These are phyloP conservation scores for Suillus placidus DNA, from an alignment of 768 basidiomycete species.

Conservation along the genomic window DNA sequence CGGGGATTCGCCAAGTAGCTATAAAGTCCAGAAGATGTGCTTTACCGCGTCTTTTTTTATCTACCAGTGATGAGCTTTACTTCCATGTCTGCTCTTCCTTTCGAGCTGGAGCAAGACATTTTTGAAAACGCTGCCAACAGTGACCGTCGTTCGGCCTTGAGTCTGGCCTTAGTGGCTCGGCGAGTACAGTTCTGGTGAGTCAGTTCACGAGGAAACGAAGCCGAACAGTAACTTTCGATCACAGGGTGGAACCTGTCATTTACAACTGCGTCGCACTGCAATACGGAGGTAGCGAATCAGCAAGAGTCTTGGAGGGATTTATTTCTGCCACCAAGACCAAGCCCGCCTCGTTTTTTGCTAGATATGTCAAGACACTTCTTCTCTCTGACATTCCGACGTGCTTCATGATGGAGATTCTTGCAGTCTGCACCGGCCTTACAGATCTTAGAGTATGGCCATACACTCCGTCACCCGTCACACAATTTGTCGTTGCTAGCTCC, in stretches of 20 bases:
- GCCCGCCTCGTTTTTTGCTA: not conserved
- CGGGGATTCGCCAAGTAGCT: not conserved
- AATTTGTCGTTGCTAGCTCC: not conserved
- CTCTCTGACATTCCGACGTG: not conserved
- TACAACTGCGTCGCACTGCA: not conserved
- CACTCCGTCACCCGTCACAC: not conserved
- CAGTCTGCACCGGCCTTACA: not conserved
- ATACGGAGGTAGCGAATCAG: not conserved
- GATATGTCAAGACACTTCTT: slow-evolving; percentile 2
- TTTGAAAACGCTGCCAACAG: not conserved
- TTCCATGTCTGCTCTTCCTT: not conserved
- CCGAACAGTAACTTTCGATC: not conserved
- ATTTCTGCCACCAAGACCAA: not conserved
- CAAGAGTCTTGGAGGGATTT: not conserved
- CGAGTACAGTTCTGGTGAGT: slow-evolving; percentile 5
- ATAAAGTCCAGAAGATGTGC: not conserved
- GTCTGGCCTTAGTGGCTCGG: not conserved
- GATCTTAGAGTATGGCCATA: not conserved
- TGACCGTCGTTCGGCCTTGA: not conserved
- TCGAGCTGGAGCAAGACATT: slow-evolving; percentile 4
- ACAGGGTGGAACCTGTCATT: not conserved
- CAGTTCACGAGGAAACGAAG: not conserved
- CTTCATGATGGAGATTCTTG: not conserved
- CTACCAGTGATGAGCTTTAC: not conserved
- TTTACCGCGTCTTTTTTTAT: not conserved